These are phyloP conservation scores for Mucor mucedo DNA, from an alignment of 371 early-diverging fungal genomes.

Conservation along the genomic window DNA sequence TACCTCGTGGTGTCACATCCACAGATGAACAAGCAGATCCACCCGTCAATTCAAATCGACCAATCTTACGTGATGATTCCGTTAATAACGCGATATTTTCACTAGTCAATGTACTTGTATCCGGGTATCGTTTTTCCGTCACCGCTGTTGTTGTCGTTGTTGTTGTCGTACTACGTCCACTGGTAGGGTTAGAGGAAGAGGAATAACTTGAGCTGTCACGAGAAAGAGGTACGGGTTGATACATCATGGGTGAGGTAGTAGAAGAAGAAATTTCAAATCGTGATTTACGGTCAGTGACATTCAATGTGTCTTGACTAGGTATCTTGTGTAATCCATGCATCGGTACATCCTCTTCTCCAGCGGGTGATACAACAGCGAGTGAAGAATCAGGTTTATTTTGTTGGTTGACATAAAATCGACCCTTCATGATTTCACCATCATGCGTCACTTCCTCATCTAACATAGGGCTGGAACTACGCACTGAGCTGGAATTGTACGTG, in stretches of 20 bases:
- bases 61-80: constrained; percentile 48
- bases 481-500: constrained; percentile 10
- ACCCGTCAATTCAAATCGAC: constrained; percentile 48
- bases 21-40: constrained; percentile 18
- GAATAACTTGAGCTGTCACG: constrained; percentile 47
- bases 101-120: not conserved
- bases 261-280: constrained; percentile 29
- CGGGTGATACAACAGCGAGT: not conserved
- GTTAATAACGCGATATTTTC: constrained; percentile 24
- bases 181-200: constrained; percentile 23
- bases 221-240: constrained; percentile 41
- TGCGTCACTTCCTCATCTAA: constrained; percentile 32
- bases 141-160: constrained; percentile 20
- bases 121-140: constrained; percentile 33
- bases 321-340: constrained; percentile 20
- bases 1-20: constrained; percentile 16
- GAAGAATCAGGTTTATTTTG: not conserved
- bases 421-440: constrained; percentile 60
- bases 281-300: constrained; percentile 18
- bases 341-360: constrained; percentile 1
- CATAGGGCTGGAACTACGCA: constrained; percentile 39
- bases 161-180: constrained; percentile 5
- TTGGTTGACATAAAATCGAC: constrained; percentile 64
- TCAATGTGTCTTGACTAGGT: constrained; percentile 27
- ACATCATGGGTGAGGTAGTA: constrained; percentile 23